These are phyloP conservation scores for Claviceps sp. DNA, from an alignment of 2,329 filamentous ascomycete genomes.

Conservation along the genomic window DNA sequence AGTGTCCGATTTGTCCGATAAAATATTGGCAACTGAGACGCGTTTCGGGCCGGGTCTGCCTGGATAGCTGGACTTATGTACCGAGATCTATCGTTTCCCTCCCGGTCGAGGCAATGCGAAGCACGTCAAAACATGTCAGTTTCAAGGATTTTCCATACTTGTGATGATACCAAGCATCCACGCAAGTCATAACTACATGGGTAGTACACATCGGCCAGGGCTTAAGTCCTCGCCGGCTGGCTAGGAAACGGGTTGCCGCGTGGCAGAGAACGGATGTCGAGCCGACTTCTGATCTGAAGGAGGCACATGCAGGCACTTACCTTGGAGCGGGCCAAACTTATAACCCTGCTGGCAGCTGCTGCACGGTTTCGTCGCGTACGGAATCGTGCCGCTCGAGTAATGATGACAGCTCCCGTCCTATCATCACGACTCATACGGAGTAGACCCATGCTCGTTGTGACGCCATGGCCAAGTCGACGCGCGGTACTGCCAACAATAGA, in stretches of 20 bases:
- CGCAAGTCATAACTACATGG: background rate
- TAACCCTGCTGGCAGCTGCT: too few species aligned
- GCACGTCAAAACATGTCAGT: background rate
- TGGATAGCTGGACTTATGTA: background rate
- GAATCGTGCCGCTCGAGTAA: background rate
- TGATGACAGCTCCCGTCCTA: background rate
- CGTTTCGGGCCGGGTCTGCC: background rate
- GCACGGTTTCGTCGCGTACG: background rate
- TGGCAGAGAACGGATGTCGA: background rate
- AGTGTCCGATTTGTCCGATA: too few species aligned
- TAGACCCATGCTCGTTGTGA: slow-evolving; percentile 6
- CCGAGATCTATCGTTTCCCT: background rate
- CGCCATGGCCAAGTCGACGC: slow-evolving; percentile 6
- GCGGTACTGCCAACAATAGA: slow-evolving; percentile 6
- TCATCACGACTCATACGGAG: background rate
- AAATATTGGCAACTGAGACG: background rate
- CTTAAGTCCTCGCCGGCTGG: background rate
- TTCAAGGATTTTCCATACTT: background rate
- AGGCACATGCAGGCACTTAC: background rate
- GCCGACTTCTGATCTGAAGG: background rate
- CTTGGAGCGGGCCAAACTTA: background rate
- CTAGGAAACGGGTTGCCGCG: background rate
- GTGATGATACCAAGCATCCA: background rate
- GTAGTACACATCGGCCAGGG: background rate
- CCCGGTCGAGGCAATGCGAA: background rate